Percentiles rank a stretch among this genome's conserved stretches.
Evolutionary conservation across 148 eudicot species (phyloP).

Genomic region (Mesembryanthemum crystallinum): DNA sequence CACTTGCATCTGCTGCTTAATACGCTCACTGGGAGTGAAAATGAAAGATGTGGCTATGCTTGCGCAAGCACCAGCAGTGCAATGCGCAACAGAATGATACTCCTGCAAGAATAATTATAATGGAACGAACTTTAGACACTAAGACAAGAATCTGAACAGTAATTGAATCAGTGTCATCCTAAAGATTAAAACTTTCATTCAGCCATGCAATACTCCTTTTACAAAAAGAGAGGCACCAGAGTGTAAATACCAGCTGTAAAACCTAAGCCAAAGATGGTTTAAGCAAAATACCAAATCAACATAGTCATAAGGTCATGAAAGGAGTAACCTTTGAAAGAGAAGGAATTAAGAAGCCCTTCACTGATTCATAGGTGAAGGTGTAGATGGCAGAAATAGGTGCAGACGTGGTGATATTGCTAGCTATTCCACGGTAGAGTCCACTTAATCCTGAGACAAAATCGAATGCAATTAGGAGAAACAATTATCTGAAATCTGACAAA

Average conservation of each 20-base stretch:
- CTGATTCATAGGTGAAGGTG: slow-evolving; percentile 87
- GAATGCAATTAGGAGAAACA: not conserved
- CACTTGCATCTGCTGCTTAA: slow-evolving; percentile 99
- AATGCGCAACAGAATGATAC: slow-evolving; percentile 83
- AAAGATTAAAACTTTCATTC: slow-evolving; percentile 3
- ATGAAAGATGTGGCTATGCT: slow-evolving; percentile 93
- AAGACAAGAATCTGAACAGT: slow-evolving; percentile 10
- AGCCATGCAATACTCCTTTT: not conserved
- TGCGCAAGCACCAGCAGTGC: slow-evolving; percentile 93
- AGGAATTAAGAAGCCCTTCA: slow-evolving; percentile 78
- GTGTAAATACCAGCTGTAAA: not conserved
- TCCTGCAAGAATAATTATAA: slow-evolving; percentile 47
- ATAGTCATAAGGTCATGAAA: slow-evolving; percentile 2
- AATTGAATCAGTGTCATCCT: slow-evolving; percentile 1
- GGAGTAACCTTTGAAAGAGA: slow-evolving; percentile 60
- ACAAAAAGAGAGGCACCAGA: not conserved
- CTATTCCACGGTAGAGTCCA: slow-evolving; percentile 92
- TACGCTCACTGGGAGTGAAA: slow-evolving; percentile 92
- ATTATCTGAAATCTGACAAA: not conserved
- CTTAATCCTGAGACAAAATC: slow-evolving; percentile 46
- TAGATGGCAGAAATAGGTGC: slow-evolving; percentile 97
- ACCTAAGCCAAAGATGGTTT: not conserved
- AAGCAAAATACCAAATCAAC: not conserved
- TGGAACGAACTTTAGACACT: slow-evolving; percentile 9
- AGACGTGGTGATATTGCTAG: slow-evolving; percentile 83